Evolutionary conservation across 805 yeast genomes (phyloP).

Genomic region (Torulaspora gathmanii): DNA sequence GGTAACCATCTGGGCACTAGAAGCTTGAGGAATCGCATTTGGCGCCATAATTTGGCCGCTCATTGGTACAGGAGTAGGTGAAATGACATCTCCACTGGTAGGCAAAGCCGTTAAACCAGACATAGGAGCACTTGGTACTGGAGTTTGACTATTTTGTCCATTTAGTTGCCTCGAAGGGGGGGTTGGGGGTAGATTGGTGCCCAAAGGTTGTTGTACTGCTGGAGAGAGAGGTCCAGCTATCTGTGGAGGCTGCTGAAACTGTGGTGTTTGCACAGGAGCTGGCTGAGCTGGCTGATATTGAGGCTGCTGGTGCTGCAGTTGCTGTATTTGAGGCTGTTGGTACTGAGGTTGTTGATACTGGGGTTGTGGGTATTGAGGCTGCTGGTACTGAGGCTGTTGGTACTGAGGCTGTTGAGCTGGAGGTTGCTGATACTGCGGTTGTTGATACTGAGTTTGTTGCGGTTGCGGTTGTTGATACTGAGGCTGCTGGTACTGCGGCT

Average conservation of each 20-base stretch:
- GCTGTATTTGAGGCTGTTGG: conserved; percentile 11
- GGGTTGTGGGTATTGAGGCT: conserved; percentile 4
- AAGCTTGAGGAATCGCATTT: not conserved
- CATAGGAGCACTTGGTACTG: not conserved
- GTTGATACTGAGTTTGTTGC: conserved; percentile 6
- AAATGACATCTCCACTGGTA: not conserved
- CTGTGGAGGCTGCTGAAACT: conserved; percentile 11
- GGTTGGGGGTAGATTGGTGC: not conserved
- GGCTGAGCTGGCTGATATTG: conserved; percentile 6
- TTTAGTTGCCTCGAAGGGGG: not conserved
- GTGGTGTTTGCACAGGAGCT: conserved; percentile 12
- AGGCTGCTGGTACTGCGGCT: conserved; percentile 9
- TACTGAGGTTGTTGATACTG: conserved; percentile 6
- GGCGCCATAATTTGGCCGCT: not conserved
- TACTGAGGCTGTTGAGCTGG: conserved; percentile 8
- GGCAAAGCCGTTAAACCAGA: not conserved
- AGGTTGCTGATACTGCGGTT: conserved; percentile 11
- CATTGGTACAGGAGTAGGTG: not conserved
- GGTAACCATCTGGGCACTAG: not conserved
- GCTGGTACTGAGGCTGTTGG: conserved; percentile 10
- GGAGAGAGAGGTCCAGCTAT: conserved; percentile 12
- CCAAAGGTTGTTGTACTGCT: not conserved
- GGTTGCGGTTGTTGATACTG: conserved; percentile 10
- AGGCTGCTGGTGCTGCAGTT: conserved; percentile 4
- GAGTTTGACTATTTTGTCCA: not conserved